These are phyloP conservation scores for Paramecium octaurelia DNA, from an alignment of 73 alveolate genomes.

Conservation along the genomic window DNA sequence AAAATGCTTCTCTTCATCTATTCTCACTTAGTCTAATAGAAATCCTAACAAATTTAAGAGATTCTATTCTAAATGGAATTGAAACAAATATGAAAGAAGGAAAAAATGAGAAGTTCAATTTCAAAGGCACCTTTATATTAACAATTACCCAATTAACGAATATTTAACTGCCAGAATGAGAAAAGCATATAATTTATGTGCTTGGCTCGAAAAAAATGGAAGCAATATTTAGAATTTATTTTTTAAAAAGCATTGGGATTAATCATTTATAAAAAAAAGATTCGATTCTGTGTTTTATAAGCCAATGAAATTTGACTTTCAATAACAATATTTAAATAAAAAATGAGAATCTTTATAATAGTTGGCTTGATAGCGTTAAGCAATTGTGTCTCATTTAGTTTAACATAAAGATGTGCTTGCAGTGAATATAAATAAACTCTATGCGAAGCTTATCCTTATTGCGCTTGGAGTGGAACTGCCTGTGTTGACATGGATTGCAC, in stretches of 20 bases:
- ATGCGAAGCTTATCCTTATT: neutral
- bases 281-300: neutral
- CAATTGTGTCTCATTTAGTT: neutral
- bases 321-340: neutral
- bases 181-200: too few species aligned
- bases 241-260: too few species aligned
- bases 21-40: too few species aligned
- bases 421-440: neutral
- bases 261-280: neutral
- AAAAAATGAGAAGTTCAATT: too few species aligned
- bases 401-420: neutral
- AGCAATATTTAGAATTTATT: too few species aligned
- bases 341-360: neutral
- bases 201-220: too few species aligned
- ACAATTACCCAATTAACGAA: too few species aligned
- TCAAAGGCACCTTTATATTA: too few species aligned
- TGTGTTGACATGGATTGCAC: neutral
- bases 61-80: too few species aligned
- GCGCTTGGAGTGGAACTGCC: neutral
- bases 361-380: neutral
- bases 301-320: neutral
- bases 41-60: neutral
- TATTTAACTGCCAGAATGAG: too few species aligned
- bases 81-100: too few species aligned
- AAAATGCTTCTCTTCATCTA: neutral